Evolutionary conservation across 441 rosid genomes (phyloP).

Genomic region (Erodium chrysanthum): DNA sequence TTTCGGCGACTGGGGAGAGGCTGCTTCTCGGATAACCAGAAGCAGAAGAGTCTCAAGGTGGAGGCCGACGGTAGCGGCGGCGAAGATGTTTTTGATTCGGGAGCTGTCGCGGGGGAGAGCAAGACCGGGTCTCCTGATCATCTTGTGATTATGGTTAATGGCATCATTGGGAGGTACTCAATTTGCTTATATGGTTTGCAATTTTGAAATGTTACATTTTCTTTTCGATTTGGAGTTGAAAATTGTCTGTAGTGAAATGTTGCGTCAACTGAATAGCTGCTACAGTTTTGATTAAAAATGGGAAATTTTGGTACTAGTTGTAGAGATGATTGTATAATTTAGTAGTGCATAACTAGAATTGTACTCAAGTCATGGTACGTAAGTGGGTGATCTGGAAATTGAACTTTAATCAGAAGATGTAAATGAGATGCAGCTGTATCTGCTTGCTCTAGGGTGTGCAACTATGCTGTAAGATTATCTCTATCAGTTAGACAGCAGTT

Average conservation of each 20-base stretch:
- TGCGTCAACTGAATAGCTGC: background rate
- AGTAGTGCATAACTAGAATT: too few species aligned
- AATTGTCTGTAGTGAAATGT: background rate
- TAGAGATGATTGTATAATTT: background rate
- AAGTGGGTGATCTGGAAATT: too few species aligned
- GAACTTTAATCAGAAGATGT: background rate
- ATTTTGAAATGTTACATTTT: background rate
- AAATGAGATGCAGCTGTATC: background rate
- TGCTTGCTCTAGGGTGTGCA: background rate
- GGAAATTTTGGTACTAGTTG: too few species aligned
- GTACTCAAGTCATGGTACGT: too few species aligned
- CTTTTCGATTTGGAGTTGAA: background rate
- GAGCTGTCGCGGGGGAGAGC: constrained; percentile 27
- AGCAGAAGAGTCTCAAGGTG: too few species aligned
- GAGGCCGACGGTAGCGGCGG: constrained; percentile 36
- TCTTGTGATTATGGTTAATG: constrained; percentile 84
- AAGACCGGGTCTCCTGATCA: constrained; percentile 43
- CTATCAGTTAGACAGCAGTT: too few species aligned
- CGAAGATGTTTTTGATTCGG: constrained; percentile 37
- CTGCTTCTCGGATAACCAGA: constrained; percentile 26
- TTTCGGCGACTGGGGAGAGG: constrained; percentile 32
- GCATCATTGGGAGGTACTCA: constrained; percentile 65
- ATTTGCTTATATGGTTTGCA: background rate
- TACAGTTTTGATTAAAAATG: too few species aligned
- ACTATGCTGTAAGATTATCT: too few species aligned